Conservation (phyloP, 805 yeast genomes). For the Ogataea angusta region DNA sequence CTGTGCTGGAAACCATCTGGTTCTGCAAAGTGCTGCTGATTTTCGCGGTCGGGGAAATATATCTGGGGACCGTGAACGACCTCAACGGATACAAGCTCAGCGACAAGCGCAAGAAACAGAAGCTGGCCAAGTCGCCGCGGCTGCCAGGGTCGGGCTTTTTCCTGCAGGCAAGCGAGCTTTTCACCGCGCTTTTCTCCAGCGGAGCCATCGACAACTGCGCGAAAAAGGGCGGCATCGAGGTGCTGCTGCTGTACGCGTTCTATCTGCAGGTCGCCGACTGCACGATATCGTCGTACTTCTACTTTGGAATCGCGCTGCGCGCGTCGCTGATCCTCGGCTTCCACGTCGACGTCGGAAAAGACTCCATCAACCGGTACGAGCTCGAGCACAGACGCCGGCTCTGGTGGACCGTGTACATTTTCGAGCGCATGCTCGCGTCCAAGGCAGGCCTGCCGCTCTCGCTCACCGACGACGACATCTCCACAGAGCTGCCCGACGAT, state of each 20-base stretch:
- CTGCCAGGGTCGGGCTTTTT: slow-evolving; percentile 79
- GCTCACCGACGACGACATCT: slow-evolving; percentile 77
- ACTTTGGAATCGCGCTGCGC: slow-evolving; percentile 72
- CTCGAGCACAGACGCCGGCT: slow-evolving; percentile 45
- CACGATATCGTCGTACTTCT: slow-evolving; percentile 76
- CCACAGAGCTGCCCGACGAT: slow-evolving; percentile 72
- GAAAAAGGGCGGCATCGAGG: slow-evolving; percentile 78
- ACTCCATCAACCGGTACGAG: slow-evolving; percentile 48
- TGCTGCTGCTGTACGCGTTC: slow-evolving; percentile 69
- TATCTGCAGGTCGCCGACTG: slow-evolving; percentile 82
- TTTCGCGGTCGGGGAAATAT: slow-evolving; percentile 81
- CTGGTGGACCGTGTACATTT: slow-evolving; percentile 42
- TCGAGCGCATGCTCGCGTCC: slow-evolving; percentile 69
- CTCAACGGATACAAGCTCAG: slow-evolving; percentile 46
- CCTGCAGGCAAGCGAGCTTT: slow-evolving; percentile 74
- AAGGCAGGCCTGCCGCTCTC: slow-evolving; percentile 79
- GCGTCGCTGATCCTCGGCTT: slow-evolving; percentile 71
- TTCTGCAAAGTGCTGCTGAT: slow-evolving; percentile 70
- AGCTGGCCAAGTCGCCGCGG: slow-evolving; percentile 33
- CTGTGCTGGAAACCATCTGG: slow-evolving; percentile 74
- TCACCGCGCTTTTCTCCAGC: slow-evolving; percentile 71
- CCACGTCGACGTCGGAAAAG: slow-evolving; percentile 81
- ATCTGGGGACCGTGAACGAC: slow-evolving; percentile 69
- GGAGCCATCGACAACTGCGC: slow-evolving; percentile 79
- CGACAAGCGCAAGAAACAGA: slow-evolving; percentile 25